These are phyloP conservation scores for Pseudognaphalium luteoalbum DNA, from an alignment of 129 eudicot genomes.

Conservation along the genomic window DNA sequence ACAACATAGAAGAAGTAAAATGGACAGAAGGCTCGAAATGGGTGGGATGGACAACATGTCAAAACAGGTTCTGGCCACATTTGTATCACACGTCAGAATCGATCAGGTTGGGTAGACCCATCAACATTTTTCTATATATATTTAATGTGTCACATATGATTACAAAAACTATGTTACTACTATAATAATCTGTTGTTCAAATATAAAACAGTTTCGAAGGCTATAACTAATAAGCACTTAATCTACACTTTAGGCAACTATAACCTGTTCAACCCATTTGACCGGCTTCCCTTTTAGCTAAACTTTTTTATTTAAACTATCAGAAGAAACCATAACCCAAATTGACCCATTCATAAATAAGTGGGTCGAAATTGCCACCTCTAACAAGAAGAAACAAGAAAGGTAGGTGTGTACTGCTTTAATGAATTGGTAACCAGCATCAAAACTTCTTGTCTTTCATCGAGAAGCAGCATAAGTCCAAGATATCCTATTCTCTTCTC, in stretches of 20 bases:
- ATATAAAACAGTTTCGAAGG: neutral
- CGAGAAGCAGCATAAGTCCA: conserved; percentile 97
- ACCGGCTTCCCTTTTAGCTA: conserved; percentile 4
- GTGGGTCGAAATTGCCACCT: neutral
- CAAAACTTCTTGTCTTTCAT: conserved; percentile 99
- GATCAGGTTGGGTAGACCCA: neutral
- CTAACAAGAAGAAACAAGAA: conserved; percentile 6
- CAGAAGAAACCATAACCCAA: conserved; percentile 12
- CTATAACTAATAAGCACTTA: neutral
- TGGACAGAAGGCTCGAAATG: neutral
- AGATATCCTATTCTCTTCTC: conserved; percentile 99
- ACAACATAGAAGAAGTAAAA: neutral
- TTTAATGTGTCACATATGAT: conserved; percentile 4
- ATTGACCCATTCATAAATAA: conserved; percentile 12
- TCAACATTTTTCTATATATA: neutral
- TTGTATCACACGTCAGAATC: neutral
- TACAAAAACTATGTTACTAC: conserved; percentile 10
- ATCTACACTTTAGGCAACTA: neutral
- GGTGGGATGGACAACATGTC: neutral
- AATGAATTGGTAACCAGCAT: conserved; percentile 98
- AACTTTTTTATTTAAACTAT: neutral
- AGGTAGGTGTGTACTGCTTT: conserved; percentile 72
- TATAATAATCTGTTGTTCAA: neutral
- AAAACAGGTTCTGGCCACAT: neutral
- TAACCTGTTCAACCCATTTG: conserved; percentile 3